Conservation (phyloP, 257 asterid species). For the Gentiana dahurica region DNA sequence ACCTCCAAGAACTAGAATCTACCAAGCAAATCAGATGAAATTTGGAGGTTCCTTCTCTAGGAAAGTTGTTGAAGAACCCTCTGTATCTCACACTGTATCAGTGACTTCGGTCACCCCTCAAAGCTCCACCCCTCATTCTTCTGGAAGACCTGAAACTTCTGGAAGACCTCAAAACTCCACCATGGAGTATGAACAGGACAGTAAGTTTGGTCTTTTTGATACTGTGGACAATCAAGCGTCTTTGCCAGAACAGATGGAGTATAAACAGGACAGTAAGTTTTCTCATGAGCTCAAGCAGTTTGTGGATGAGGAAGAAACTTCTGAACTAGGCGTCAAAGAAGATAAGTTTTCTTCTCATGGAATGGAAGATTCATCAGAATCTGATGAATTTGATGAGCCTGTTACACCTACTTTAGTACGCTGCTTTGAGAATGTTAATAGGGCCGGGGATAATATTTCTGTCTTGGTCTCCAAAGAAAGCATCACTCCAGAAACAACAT, state of each 20-base stretch:
- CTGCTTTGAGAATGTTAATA: slow-evolving; percentile 67
- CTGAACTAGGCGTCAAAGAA: slow-evolving; percentile 33
- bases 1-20: slow-evolving; percentile 31
- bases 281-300: slow-evolving; percentile 23
- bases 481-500: slow-evolving; percentile 29
- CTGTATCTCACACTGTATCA: slow-evolving; percentile 41
- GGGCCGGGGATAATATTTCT: slow-evolving; percentile 26
- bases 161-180: slow-evolving; percentile 31
- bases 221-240: slow-evolving; percentile 54
- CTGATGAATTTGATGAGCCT: slow-evolving; percentile 93
- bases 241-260: slow-evolving; percentile 25
- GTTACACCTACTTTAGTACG: slow-evolving; percentile 62
- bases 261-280: slow-evolving; percentile 22
- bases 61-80: slow-evolving; percentile 76
- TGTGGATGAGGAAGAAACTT: slow-evolving; percentile 26
- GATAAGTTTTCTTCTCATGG: slow-evolving; percentile 38
- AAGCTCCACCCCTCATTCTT: slow-evolving; percentile 45
- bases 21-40: slow-evolving; percentile 60
- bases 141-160: slow-evolving; percentile 36
- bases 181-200: slow-evolving; percentile 43
- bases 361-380: slow-evolving; percentile 51
- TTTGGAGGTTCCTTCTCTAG: slow-evolving; percentile 50
- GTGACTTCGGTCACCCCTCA: slow-evolving; percentile 57
- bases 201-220: slow-evolving; percentile 66
- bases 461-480: slow-evolving; percentile 16